phyloP scores from a whole-genome alignment of 371 early-diverging fungal species.

The Rhizopus stolonifer region DNA sequence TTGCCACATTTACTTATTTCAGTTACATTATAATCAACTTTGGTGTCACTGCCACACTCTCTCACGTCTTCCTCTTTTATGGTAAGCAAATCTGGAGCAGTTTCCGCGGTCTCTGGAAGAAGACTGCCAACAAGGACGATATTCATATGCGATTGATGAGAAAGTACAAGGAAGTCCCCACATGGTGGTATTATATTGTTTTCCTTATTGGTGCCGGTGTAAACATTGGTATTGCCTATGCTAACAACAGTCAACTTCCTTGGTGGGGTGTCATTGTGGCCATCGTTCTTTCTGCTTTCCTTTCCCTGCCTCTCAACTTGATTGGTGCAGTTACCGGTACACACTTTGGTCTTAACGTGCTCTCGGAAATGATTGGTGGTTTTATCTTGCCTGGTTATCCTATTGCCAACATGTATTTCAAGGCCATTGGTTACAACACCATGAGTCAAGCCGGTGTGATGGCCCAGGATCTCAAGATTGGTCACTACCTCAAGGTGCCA shows the following conservation, averaged over 20 bases:
- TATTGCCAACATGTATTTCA: slow-evolving; percentile 61
- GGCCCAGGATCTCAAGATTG: slow-evolving; percentile 65
- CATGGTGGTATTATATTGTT: slow-evolving; percentile 71
- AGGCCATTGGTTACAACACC: slow-evolving; percentile 55
- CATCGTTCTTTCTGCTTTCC: slow-evolving; percentile 46
- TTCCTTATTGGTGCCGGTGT: slow-evolving; percentile 60
- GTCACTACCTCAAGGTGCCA: slow-evolving; percentile 77
- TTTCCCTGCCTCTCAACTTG: slow-evolving; percentile 39
- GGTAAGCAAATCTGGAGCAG: slow-evolving; percentile 34
- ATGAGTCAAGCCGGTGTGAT: slow-evolving; percentile 53
- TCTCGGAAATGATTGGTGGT: slow-evolving; percentile 65
- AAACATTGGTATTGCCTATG: slow-evolving; percentile 62
- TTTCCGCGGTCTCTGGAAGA: not conserved
- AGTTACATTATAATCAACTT: slow-evolving; percentile 39
- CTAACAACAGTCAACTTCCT: slow-evolving; percentile 49
- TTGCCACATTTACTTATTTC: slow-evolving; percentile 24
- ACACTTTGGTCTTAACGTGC: slow-evolving; percentile 55
- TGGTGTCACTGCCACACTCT: slow-evolving; percentile 51
- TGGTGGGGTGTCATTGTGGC: slow-evolving; percentile 78
- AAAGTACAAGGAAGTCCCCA: slow-evolving; percentile 55
- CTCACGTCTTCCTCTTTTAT: slow-evolving; percentile 51
- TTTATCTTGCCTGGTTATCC: slow-evolving; percentile 49
- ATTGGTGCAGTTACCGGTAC: slow-evolving; percentile 40
- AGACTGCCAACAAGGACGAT: slow-evolving; percentile 8
- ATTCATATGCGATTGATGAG: slow-evolving; percentile 36